Base-by-base conservation (phyloP, 495 filamentous ascomycete species). In the Podospora fimiseda region DNA sequence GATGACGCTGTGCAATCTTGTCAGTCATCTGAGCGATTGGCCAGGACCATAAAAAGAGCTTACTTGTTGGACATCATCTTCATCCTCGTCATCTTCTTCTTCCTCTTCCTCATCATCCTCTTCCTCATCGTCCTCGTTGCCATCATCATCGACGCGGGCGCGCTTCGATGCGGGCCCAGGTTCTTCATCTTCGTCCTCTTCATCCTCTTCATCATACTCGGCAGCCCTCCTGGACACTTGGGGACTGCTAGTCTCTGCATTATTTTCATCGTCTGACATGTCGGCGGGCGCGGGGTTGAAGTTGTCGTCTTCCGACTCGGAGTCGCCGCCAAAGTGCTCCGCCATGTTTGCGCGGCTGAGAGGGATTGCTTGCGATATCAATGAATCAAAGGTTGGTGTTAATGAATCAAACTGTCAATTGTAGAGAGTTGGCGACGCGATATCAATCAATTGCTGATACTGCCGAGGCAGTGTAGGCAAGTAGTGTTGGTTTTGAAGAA, bases 251-350 rank as follows among this genome's bases (percentile, higher is more conserved):
- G 36, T 21, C 21, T 51, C 37, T 9, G 36, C 49, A 5, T 58
- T 54, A 9, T 61, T 56, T 43, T 89, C 87, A 40, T 80, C 80
- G 53, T 88, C 87, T 4, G 86, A 89, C 2, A 84, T 66, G 48
- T 86, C 81, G 45, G 73, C 81, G 9, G 81, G 80, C 20, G 73
- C 75, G 23, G 88, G 88, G 63, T 92, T 90, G 71, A 92, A 91
- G 58, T 88, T 83, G 58, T 89, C 87, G 50, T 90, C 86, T 48
- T 90, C 87, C 22, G 62, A 66, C 19, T 88, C 87, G 50, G 84
- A 88, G 51, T 84, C 86, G 58, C 60, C 64, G 19, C 53, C 60
- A 42, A 51, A 63, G 14, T 57, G 59, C 30, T 47, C 44, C 21
- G 44, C 44, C 44, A 47, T 47, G 6, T 14, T 47, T 23, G 21